Evolutionary conservation across 2,329 filamentous ascomycete genomes (phyloP).

Genomic region (Curvularia sp.): DNA sequence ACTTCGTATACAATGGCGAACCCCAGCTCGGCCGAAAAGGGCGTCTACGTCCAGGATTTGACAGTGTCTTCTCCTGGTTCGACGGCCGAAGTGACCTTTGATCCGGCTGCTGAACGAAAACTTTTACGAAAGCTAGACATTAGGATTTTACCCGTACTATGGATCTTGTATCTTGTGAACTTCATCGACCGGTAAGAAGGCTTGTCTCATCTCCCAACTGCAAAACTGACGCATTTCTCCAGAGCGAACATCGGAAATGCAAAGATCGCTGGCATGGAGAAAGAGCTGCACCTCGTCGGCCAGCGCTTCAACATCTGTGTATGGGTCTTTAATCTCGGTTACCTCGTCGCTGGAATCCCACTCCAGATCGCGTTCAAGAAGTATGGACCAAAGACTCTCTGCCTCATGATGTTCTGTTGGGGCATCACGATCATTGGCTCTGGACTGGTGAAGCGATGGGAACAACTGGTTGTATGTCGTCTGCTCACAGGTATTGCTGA

Average conservation of each 20-base stretch:
- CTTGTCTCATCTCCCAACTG: background rate
- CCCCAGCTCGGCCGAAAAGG: constrained; percentile 20
- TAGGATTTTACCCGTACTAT: constrained; percentile 41
- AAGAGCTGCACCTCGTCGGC: constrained; percentile 45
- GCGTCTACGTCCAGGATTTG: constrained; percentile 10
- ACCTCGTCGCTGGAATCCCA: constrained; percentile 47
- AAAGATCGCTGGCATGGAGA: constrained; percentile 48
- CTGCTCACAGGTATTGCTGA: constrained; percentile 44
- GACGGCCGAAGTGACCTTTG: constrained; percentile 22
- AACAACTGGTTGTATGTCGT: constrained; percentile 40
- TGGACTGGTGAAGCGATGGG: constrained; percentile 39
- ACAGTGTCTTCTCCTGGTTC: constrained; percentile 17
- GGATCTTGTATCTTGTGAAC: constrained; percentile 44
- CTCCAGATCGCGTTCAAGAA: constrained; percentile 47
- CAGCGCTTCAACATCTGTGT: constrained; percentile 50
- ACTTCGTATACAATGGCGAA: constrained; percentile 10
- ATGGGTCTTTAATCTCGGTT: constrained; percentile 51
- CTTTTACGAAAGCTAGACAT: constrained; percentile 44
- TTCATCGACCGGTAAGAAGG: constrained; percentile 41
- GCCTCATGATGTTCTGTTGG: constrained; percentile 48
- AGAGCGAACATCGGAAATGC: constrained; percentile 46
- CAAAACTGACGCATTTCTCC: background rate
- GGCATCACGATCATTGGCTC: constrained; percentile 46
- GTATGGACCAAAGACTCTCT: constrained; percentile 43
- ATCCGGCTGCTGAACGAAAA: constrained; percentile 35